Evolutionary conservation across 768 basidiomycete species (phyloP).

Genomic region (Lactarius hatsudake): DNA sequence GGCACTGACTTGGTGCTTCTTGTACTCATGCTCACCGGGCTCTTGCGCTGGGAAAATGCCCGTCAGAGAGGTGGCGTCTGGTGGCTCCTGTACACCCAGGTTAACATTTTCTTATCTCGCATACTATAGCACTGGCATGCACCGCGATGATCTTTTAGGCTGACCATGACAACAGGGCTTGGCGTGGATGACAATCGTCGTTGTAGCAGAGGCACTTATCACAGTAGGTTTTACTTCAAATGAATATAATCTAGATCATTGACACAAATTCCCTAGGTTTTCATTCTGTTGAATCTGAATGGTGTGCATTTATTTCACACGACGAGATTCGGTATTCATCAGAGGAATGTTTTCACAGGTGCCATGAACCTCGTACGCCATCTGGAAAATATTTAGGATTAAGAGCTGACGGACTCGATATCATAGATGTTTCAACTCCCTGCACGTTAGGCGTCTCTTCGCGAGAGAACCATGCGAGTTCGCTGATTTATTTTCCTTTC

Average conservation of each 20-base stretch:
- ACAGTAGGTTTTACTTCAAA: not conserved
- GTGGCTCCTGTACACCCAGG: constrained; percentile 9
- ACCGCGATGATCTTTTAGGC: not conserved
- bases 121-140: not conserved
- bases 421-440: constrained; percentile 12
- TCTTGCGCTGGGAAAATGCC: constrained; percentile 9
- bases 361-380: constrained; percentile 5
- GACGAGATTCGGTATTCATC: not conserved
- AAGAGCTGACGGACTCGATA: not conserved
- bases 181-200: not conserved
- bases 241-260: not conserved
- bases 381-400: not conserved
- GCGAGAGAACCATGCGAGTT: not conserved
- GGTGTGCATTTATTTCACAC: not conserved
- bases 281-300: constrained; percentile 4
- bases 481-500: not conserved
- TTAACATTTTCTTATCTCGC: no score
- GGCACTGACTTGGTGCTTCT: constrained; percentile 3
- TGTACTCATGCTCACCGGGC: constrained; percentile 3
- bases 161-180: not conserved
- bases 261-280: not conserved
- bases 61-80: not conserved
- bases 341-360: not conserved
- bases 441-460: not conserved
- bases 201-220: not conserved